Percentiles rank a stretch among this genome's conserved stretches.
Evolutionary conservation across 805 yeast species (phyloP).

Genomic region (Zygosaccharomyces pseudorouxii): DNA sequence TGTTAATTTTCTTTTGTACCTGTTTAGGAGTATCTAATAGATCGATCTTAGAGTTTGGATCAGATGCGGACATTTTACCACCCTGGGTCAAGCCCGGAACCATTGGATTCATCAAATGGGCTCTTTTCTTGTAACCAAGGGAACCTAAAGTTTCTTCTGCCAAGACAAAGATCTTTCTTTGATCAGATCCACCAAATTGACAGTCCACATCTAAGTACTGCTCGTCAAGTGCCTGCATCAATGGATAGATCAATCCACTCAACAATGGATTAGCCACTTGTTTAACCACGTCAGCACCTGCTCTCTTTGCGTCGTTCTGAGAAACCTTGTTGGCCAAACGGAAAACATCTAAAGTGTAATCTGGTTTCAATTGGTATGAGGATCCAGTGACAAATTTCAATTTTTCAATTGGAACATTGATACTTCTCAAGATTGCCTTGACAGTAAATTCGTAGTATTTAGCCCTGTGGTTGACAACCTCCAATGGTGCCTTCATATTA

Average conservation of each 20-base stretch:
- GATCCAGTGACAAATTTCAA: slow-evolving; percentile 83
- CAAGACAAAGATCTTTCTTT: slow-evolving; percentile 92
- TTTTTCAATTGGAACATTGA: slow-evolving; percentile 88
- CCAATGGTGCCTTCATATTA: slow-evolving; percentile 97
- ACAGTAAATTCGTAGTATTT: slow-evolving; percentile 80
- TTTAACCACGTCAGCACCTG: slow-evolving; percentile 99
- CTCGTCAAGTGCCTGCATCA: slow-evolving; percentile 98
- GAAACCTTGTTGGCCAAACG: slow-evolving; percentile 77
- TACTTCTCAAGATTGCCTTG: slow-evolving; percentile 77
- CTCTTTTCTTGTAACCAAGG: slow-evolving; percentile 93
- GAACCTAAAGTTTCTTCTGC: slow-evolving; percentile 91
- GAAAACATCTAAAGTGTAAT: slow-evolving; percentile 87
- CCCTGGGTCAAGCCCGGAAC: slow-evolving; percentile 97
- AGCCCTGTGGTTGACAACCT: slow-evolving; percentile 83
- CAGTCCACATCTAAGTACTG: slow-evolving; percentile 82
- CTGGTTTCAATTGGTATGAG: slow-evolving; percentile 73
- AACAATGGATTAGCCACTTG: slow-evolving; percentile 93
- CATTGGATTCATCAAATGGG: slow-evolving; percentile 98
- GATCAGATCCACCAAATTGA: slow-evolving; percentile 99
- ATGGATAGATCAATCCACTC: slow-evolving; percentile 91
- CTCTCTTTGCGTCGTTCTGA: slow-evolving; percentile 95
- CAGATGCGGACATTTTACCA: slow-evolving; percentile 98
- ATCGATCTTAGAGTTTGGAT: slow-evolving; percentile 96
- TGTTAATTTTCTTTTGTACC: slow-evolving; percentile 83
- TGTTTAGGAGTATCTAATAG: slow-evolving; percentile 81